Base-by-base conservation (phyloP, 495 filamentous ascomycete species). In the Lentithecium fluviatile region DNA sequence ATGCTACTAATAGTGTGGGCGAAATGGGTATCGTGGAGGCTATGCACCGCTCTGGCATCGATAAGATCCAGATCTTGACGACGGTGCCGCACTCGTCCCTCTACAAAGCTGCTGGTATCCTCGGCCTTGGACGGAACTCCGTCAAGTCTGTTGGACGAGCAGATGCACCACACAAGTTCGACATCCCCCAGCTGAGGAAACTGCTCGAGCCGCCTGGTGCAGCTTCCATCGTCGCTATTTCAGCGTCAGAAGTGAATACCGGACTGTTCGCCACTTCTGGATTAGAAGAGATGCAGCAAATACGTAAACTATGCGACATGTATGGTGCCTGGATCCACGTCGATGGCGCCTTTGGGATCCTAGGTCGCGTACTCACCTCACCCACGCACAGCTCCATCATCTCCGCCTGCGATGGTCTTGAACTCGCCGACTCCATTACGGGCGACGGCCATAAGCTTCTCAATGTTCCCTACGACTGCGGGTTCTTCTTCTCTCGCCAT, bases 381-480 rank as follows among this genome's bases (percentile, higher is more conserved):
- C 71, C 79, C 0, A 83, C 90, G 56, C 91, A 88, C 68, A 67
- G 75, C 0, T 59, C 71, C 0, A 78, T 93, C 25, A 79, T 73
- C 25, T 68, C 76, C 8, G 79, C 78, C 6, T 79, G 77, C 2
- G 80, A 80, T 7, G 89, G 89, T 2, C 68, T 96, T n/a, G 89
- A 96, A 56, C 76, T 92, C 15, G 90, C 86, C 1, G 91, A 97
- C 69, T 95, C 89, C 34, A 88, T 97, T 34, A 82, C 88, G 0
- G 87, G 87, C 0, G 93, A 97, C 66, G 89, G 80, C 1, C 93
- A 97, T 71, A 96, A 97, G 69, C 74, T 96, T 6, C 79, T 97
- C n/a, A 97, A 97, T 64, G 91, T 95, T 24, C 92, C 93, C 3
- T 97, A 97, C 61, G 93, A 97, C 71, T 91, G 84, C 64, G 93